These are phyloP conservation scores for Fusarium sp. DNA, from an alignment of 2,329 filamentous ascomycete genomes.

Conservation along the genomic window DNA sequence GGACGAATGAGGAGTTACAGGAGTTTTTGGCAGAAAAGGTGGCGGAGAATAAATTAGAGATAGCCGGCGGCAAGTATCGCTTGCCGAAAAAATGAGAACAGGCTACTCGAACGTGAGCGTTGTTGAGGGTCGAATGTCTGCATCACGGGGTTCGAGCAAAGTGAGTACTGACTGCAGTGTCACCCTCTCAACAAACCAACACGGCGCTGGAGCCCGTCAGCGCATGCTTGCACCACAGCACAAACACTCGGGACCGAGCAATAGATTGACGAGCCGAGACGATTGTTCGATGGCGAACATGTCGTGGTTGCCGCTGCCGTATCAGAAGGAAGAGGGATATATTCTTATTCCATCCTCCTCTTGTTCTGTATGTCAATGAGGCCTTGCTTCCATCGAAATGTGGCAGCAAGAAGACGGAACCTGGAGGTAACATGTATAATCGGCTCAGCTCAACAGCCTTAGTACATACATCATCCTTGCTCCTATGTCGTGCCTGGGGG, in stretches of 20 bases:
- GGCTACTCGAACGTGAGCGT: neutral
- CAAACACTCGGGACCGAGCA: constrained; percentile 13
- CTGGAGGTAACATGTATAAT: neutral
- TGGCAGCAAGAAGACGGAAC: neutral
- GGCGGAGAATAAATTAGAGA: constrained; percentile 73
- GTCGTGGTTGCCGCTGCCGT: neutral
- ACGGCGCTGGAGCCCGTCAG: constrained; percentile 9
- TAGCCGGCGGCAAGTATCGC: constrained; percentile 75
- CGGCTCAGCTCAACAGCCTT: neutral
- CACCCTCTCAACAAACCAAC: constrained; percentile 12
- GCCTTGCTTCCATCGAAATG: neutral
- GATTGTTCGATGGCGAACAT: neutral
- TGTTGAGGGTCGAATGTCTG: constrained; percentile 1
- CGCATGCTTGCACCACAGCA: constrained; percentile 1
- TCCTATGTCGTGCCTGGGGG: constrained; percentile 16
- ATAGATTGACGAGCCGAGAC: neutral
- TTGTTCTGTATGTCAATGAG: neutral
- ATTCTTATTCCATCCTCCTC: neutral
- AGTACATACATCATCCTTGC: constrained; percentile 9
- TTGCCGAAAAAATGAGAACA: constrained; percentile 63
- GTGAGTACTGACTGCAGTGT: constrained; percentile 24
- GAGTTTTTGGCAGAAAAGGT: constrained; percentile 84
- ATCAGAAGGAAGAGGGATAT: neutral
- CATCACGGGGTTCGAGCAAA: constrained; percentile 11
- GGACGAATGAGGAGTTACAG: constrained; percentile 86